phyloP scores from a whole-genome alignment of 2,329 filamentous ascomycete genomes.

The Pochonia chlamydosporia region DNA sequence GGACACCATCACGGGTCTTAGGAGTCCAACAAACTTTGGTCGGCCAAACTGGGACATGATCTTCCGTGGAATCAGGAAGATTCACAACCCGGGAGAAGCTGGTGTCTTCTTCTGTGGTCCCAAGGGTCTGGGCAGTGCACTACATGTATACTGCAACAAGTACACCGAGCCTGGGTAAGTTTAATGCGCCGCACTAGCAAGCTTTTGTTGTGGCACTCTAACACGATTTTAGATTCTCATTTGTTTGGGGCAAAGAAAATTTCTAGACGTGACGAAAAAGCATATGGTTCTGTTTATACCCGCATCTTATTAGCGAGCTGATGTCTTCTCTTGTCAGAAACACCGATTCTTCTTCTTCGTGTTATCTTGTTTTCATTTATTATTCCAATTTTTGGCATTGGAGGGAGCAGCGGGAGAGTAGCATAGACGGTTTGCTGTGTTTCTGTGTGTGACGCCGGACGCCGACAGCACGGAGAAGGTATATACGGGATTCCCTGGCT shows the following conservation, averaged over 20 bases:
- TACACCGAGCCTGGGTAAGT: constrained; percentile 75
- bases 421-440: neutral
- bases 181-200: constrained; percentile 19
- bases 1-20: constrained; percentile 77
- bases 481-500: no score
- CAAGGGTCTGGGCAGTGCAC: constrained; percentile 67
- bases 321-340: neutral
- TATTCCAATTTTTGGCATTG: neutral
- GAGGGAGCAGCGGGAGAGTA: neutral
- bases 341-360: neutral
- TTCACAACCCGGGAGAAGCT: constrained; percentile 66
- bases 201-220: constrained; percentile 6
- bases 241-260: constrained; percentile 66
- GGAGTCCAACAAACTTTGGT: constrained; percentile 79
- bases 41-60: constrained; percentile 89
- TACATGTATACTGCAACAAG: constrained; percentile 84
- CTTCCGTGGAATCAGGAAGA: constrained; percentile 75
- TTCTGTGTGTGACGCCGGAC: constrained; percentile 6
- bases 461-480: neutral
- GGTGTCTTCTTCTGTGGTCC: constrained; percentile 84
- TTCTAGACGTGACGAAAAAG: constrained; percentile 36
- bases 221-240: constrained; percentile 45
- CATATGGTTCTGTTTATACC: neutral
- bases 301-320: neutral
- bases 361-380: neutral